These are phyloP conservation scores for Sclerotinia nivalis DNA, from an alignment of 2,329 filamentous ascomycete genomes.

Conservation along the genomic window DNA sequence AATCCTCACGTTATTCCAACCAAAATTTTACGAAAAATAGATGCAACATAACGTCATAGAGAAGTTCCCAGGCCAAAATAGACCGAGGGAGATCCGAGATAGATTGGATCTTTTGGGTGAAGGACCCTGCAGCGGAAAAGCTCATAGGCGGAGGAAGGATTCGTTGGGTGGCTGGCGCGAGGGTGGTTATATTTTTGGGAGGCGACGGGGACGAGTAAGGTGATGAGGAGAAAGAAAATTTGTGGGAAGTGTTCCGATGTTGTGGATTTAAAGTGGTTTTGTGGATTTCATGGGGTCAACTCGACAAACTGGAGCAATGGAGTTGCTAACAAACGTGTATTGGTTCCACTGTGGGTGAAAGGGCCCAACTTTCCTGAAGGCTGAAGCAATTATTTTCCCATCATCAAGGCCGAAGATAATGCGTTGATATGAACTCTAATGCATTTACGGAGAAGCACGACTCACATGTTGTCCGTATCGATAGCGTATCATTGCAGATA, in stretches of 20 bases:
- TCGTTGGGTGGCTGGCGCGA: conserved; percentile 18
- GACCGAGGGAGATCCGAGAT: conserved; percentile 22
- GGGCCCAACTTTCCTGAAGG: background rate
- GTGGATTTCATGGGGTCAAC: conserved; percentile 14
- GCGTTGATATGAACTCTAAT: conserved; percentile 7
- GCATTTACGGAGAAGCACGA: conserved; percentile 1
- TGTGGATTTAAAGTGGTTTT: conserved; percentile 14
- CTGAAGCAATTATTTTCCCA: background rate
- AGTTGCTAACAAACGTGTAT: background rate
- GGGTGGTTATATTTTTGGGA: background rate
- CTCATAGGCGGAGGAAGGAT: conserved; percentile 18
- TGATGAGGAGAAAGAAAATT: background rate
- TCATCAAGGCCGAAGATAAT: conserved; percentile 8
- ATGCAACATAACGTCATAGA: conserved; percentile 21
- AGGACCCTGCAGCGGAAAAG: conserved; percentile 24
- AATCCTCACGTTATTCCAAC: conserved; percentile 7
- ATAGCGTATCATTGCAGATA: background rate
- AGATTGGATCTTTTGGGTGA: conserved; percentile 15
- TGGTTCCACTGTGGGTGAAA: conserved; percentile 3
- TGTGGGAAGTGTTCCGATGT: conserved; percentile 7
- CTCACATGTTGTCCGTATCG: background rate
- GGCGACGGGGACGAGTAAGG: background rate
- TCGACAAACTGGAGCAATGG: conserved; percentile 8
- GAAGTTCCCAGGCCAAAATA: conserved; percentile 5
- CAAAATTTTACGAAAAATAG: background rate